Conservation (phyloP, 2,329 filamentous ascomycete species). For the Phialemoniopsis sp. region DNA sequence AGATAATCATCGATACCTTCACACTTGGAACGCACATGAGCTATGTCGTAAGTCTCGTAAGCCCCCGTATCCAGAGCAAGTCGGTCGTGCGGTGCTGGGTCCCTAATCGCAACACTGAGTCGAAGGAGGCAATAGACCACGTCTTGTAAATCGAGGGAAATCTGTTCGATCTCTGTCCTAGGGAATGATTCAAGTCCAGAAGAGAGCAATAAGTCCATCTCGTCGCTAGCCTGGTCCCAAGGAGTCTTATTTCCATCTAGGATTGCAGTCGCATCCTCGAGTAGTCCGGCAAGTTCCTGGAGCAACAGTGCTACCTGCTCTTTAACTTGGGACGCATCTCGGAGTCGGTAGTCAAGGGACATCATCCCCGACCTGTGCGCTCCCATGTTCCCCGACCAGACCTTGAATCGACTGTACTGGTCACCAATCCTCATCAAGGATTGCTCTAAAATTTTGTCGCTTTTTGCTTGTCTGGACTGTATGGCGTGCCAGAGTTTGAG, state of each 20-base stretch:
- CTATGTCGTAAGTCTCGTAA: constrained; percentile 20
- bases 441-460: neutral
- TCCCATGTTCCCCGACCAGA: constrained; percentile 9
- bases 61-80: constrained; percentile 14
- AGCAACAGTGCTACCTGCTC: constrained; percentile 16
- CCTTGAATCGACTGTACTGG: neutral
- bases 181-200: no score
- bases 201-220: no score
- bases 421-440: neutral
- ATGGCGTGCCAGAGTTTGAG: no score
- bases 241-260: constrained; percentile 7
- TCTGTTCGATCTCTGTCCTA: constrained; percentile 11
- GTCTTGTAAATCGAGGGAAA: constrained; percentile 13
- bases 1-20: constrained; percentile 9
- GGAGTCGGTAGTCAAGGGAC: constrained; percentile 14
- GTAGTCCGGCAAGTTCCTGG: constrained; percentile 6
- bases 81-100: constrained; percentile 28
- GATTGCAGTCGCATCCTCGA: constrained; percentile 1
- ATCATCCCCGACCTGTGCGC: constrained; percentile 10
- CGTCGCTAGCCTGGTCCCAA: no score
- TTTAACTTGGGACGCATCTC: constrained; percentile 10
- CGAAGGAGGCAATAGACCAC: constrained; percentile 25
- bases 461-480: no score
- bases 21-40: constrained; percentile 25
- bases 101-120: constrained; percentile 28